Evolutionary conservation across 2,329 filamentous ascomycete genomes (phyloP), one percentile per base, ranked within the genome.

Genomic region (Macrophomina tecta): DNA sequence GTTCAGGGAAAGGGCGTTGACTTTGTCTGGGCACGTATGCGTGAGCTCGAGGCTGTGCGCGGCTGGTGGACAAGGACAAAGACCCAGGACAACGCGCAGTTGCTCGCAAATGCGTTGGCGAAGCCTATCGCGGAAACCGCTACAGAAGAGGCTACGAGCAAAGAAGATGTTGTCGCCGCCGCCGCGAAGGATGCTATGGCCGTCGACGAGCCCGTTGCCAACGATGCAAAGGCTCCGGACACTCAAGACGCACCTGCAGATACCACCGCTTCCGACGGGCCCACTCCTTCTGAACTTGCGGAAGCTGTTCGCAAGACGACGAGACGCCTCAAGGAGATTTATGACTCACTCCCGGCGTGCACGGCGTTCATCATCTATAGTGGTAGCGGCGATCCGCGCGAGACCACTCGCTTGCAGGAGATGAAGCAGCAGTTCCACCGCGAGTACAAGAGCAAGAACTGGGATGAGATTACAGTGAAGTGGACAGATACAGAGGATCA

Each of bases 401-500:
- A 87, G 65, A 80, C 87, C 51, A 77, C 81, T 48, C 82, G 85
- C 34, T 75, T 89, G 70, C 86, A 89, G 72, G 79, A 78, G 1
- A 79, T 88, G 79, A 85, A 88, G 66, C 81, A 83, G 70, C 79
- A 79, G 65, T 87, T 85, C 73, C 83, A 83, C 65, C 80, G 83
- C 64, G 87, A 89, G 72, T 89, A 84, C 72, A 79, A 82, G 66
- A 82, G 83, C 23, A 86, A 85, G 76, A 89, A 88, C 30, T 90
- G 87, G 87, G 85, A 89, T 73, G 80, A 89, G 68, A 72, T 90
- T 69, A 86, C 79, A 61, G 85, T 89, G 45, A 84, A 87, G 72
- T 90, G 88, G 88, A 89, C 87, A 23, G 87, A 90, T 77, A 80
- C 79, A 2, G 88, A 90, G 73, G 85, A 88, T 70, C 87, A 89